Conservation (phyloP, 176 grass and related monocot genomes). For the Zea luxurians region DNA sequence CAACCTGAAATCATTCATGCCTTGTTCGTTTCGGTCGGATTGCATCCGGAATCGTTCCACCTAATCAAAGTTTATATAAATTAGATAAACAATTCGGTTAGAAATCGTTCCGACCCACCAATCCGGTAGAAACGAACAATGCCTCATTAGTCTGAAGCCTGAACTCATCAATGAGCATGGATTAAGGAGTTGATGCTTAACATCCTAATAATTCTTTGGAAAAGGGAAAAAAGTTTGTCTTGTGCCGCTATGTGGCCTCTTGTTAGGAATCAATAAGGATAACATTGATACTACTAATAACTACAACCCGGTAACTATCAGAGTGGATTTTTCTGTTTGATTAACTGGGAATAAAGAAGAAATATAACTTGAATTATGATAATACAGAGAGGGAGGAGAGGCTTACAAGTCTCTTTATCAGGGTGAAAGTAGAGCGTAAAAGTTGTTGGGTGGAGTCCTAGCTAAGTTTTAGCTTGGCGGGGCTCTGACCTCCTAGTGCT, state of each 20-base stretch:
- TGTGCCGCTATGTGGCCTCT: neutral
- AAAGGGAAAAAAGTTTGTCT: conserved; percentile 5
- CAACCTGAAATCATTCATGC: neutral
- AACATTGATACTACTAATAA: conserved; percentile 8
- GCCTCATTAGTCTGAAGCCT: neutral
- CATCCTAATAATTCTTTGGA: neutral
- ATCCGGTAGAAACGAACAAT: too few relatives aligned
- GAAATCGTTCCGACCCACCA: too few relatives aligned
- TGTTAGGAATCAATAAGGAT: neutral
- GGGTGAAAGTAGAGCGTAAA: too few relatives aligned
- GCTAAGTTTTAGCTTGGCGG: too few relatives aligned
- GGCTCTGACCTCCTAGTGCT: too few relatives aligned
- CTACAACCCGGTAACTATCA: conserved; percentile 6
- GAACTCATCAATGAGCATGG: neutral
- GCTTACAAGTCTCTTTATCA: too few relatives aligned
- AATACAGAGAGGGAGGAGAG: too few relatives aligned
- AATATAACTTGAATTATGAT: neutral
- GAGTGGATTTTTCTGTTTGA: conserved; percentile 28
- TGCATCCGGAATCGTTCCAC: too few relatives aligned
- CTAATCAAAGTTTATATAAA: too few relatives aligned
- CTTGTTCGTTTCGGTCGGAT: too few relatives aligned
- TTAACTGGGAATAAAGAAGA: conserved; percentile 3
- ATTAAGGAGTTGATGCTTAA: neutral
- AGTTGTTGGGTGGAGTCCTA: too few relatives aligned
- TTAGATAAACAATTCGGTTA: too few relatives aligned